Base-by-base conservation (phyloP, 2,329 filamentous ascomycete genomes). In the Dothistroma septosporum region DNA sequence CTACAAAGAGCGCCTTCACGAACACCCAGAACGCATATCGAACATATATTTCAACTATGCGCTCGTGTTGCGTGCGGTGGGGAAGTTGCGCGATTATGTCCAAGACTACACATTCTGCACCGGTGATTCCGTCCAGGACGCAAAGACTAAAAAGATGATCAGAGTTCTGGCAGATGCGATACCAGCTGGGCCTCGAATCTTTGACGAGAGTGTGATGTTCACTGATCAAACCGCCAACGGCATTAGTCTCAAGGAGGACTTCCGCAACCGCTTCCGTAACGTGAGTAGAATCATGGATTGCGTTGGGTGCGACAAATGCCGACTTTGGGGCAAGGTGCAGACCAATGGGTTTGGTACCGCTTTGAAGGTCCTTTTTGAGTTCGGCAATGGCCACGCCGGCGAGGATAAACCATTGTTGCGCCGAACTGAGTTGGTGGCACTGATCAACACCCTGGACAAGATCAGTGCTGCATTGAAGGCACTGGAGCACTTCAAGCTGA, bases 21-120 rank as follows among this genome's bases (percentile, higher is more conserved):
- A 83, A 22, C 86, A 90, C 73, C 91, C 93, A 0, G 94, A 99
- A 68, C 89, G 93, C 62, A 90, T 99, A 72, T 94, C 92, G 68
- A 99, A 99, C 76, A 83, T 99, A 54, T 99, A 99, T 80, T 99
- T 99, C 81, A 97, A 99, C 83, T 99, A 96, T 73, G 94, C 94
- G 0, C 83, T 99, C n/a, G 83, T 99, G 46, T 89, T 93, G 28
- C 89, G 94, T 54, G 94, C 94, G 12, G 85, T 97, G 46, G 89
- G 91, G 57, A 99, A 99, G 77, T 84, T 97, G 9, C 90, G 89
- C 12, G 89, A 90, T 24, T 88, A 92, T 68, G 82, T 97, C 10
- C 81, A 88, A 65, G 81, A 85, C 64, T 97, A 97, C 78, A 94
- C 90, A 0, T 99, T 96, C 76, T 99, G 94, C 76, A 89, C 88